Base-by-base conservation (phyloP, 1,284 basidiomycete species). In the Tilletia horrida region DNA sequence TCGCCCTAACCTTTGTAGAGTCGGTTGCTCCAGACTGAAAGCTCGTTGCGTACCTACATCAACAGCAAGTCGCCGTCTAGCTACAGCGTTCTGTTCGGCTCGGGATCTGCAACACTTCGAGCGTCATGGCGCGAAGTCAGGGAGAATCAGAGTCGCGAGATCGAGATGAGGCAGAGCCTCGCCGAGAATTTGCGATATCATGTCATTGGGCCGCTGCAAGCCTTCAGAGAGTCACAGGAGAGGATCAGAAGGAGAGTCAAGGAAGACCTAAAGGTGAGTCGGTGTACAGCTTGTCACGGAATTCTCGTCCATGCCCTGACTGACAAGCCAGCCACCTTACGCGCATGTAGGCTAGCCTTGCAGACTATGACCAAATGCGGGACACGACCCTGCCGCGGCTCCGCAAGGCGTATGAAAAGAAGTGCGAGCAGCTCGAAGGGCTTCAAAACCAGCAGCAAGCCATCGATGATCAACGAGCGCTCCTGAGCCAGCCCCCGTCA, bases 291-390 rank as follows among this genome's bases (percentile, higher is more conserved):
- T 23, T 27, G 42, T 27, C 23, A 42, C 43, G 16, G n/a, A 23
- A 21, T 18, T 35, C n/a, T 40, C 6, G 42, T 6, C 23, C 16
- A 44, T 18, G 31, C 42, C 23, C 18, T 6, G 7, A 18, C 18
- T 61, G 57, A 18, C 23, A 25, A 6, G 8, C 31, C 52, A 57
- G 8, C 14, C 25, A 29, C 25, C 11, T 62, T 29, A 13, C 11
- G 21, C 14, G 21, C n/a, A 13, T 47, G 23, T 25, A 44, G 66
- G 70, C 57, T 16, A 76, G 76, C 52, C 59, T 78, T 11, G 65
- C 70, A 1, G 71, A 75, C 45, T 79, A 79, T 57, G 74, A 77
- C 45, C 77, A 81, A 42, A 81, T 79, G 77, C 73, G 76, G 45
- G 65, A 70, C 55, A 29, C 63, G 21, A 76, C 67, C 14, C 67